Conservation (phyloP, 2,329 filamentous ascomycete species). For the Ilyonectria destructans region DNA sequence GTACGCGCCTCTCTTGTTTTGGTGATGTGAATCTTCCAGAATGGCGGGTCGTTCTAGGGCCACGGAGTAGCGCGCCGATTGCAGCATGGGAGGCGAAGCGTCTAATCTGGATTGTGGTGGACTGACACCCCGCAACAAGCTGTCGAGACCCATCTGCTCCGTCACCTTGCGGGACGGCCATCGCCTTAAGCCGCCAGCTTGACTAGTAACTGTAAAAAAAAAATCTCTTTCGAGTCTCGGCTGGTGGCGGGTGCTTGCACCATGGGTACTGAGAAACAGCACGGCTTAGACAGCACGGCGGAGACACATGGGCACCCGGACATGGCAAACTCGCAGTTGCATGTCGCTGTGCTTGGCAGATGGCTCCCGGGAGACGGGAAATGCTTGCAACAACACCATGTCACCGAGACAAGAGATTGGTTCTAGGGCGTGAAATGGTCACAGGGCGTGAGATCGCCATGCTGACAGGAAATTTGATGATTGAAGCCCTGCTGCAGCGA, state of each 20-base stretch:
- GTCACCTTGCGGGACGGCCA: background rate
- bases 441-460: slow-evolving; percentile 4
- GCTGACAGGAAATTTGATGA: slow-evolving; percentile 3
- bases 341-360: slow-evolving; percentile 26
- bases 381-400: background rate
- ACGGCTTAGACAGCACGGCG: slow-evolving; percentile 15
- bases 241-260: background rate
- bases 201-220: background rate
- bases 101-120: slow-evolving; percentile 13
- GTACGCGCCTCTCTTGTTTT: slow-evolving; percentile 14
- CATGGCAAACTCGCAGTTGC: slow-evolving; percentile 6
- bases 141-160: background rate
- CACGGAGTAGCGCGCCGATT: slow-evolving; percentile 13
- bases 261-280: background rate
- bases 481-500: background rate
- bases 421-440: slow-evolving; percentile 5
- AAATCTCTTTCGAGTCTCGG: background rate
- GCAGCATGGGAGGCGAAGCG: slow-evolving; percentile 15
- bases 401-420: slow-evolving; percentile 17
- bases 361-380: slow-evolving; percentile 19
- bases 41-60: slow-evolving; percentile 32
- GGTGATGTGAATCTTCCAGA: slow-evolving; percentile 29
- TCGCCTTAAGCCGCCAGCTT: background rate
- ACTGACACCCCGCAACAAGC: slow-evolving; percentile 8
- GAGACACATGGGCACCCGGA: background rate